phyloP scores from a whole-genome alignment of 1,284 basidiomycete genomes.

The Cryptococcus depauperatus region DNA sequence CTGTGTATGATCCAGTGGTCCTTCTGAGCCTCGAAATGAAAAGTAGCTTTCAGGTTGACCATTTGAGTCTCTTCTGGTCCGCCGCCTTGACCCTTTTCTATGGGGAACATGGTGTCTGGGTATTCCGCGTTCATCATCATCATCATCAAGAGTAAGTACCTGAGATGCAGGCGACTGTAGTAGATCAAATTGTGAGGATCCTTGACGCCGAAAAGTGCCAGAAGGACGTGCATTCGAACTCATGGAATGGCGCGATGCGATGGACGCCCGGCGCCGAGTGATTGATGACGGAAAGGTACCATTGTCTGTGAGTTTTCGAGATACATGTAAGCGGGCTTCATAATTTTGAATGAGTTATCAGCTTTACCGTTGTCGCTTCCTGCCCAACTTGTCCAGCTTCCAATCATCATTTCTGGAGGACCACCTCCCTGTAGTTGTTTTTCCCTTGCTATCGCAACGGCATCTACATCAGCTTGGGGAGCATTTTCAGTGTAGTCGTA shows the following conservation, averaged over 20 bases:
- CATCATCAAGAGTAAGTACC: slow-evolving; percentile 37
- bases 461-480: slow-evolving; percentile 29
- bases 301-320: slow-evolving; percentile 10
- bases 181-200: slow-evolving; percentile 20
- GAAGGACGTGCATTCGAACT: slow-evolving; percentile 17
- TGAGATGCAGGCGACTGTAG: slow-evolving; percentile 28
- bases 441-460: slow-evolving; percentile 28
- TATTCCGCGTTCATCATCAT: slow-evolving; percentile 27
- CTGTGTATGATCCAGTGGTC: slow-evolving; percentile 4
- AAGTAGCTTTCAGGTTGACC: slow-evolving; percentile 7
- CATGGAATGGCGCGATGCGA: slow-evolving; percentile 22
- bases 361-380: slow-evolving; percentile 21
- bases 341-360: neutral
- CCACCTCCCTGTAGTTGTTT: slow-evolving; percentile 27
- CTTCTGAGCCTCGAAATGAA: neutral
- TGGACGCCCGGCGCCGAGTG: slow-evolving; percentile 32
- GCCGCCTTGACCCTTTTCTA: slow-evolving; percentile 2
- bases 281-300: slow-evolving; percentile 36
- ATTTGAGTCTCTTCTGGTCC: slow-evolving; percentile 5
- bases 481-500: slow-evolving; percentile 38
- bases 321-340: neutral
- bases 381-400: slow-evolving; percentile 29
- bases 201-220: slow-evolving; percentile 12
- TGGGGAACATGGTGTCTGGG: neutral
- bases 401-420: slow-evolving; percentile 34